phyloP scores from a whole-genome alignment of 2,329 filamentous ascomycete species.

The Trichothecium roseum region DNA sequence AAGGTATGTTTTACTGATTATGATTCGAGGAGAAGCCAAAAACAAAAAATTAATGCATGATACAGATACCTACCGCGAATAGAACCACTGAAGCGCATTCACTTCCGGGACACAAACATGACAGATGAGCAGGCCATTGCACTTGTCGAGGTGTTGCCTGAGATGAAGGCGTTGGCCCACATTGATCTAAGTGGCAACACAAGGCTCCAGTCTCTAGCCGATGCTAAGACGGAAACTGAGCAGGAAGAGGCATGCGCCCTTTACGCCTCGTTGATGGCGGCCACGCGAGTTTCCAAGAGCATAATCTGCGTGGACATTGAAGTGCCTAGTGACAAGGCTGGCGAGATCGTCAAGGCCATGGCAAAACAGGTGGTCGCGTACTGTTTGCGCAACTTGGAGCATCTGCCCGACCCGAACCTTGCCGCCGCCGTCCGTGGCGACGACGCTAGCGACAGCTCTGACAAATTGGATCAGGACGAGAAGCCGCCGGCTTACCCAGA shows the following conservation, averaged over 20 bases:
- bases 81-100: conserved; percentile 67
- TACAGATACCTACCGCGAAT: conserved; percentile 67
- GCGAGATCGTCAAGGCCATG: conserved; percentile 82
- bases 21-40: background rate
- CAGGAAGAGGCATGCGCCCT: conserved; percentile 92
- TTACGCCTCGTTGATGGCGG: conserved; percentile 84
- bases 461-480: conserved; percentile 7
- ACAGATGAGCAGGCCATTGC: conserved; percentile 83
- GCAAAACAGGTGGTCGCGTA: conserved; percentile 94
- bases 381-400: conserved; percentile 83
- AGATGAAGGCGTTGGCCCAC: conserved; percentile 72
- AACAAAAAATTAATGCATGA: background rate
- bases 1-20: conserved; percentile 42
- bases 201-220: conserved; percentile 57
- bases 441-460: conserved; percentile 1
- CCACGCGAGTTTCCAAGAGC: conserved; percentile 70
- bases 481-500: conserved; percentile 51
- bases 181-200: conserved; percentile 79
- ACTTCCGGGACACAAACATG: conserved; percentile 76
- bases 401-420: conserved; percentile 57
- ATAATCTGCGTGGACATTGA: conserved; percentile 90
- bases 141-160: conserved; percentile 80
- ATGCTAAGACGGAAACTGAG: conserved; percentile 63
- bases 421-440: conserved; percentile 27
- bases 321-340: conserved; percentile 69